Conservation (phyloP, 768 basidiomycete genomes). For the Boletus tomentosulus region DNA sequence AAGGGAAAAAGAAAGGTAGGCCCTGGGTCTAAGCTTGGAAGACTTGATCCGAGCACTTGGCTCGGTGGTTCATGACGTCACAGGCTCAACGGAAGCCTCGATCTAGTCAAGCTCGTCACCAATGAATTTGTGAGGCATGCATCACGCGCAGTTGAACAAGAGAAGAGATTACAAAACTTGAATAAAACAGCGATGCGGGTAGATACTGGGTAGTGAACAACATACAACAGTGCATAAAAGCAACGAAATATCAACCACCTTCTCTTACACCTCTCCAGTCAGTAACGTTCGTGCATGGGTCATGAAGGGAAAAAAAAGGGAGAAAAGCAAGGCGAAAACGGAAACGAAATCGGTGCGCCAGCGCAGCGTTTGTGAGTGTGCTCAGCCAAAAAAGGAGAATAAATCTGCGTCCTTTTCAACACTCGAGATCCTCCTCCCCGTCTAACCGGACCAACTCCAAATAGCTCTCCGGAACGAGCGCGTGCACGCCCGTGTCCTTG, state of each 20-base stretch:
- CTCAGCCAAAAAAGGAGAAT: no score
- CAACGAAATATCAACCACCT: not conserved
- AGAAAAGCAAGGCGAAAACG: not conserved
- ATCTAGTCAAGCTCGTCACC: no score
- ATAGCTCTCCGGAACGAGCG: slow-evolving; percentile 78
- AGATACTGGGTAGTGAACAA: slow-evolving; percentile 2
- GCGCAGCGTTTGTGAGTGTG: slow-evolving; percentile 6
- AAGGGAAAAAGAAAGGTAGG: no score
- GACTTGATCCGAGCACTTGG: not conserved
- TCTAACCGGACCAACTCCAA: slow-evolving; percentile 51
- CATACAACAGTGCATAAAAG: slow-evolving; percentile 18
- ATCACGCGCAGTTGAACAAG: not conserved
- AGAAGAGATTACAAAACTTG: not conserved
- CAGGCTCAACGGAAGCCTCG: no score
- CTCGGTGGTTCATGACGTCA: not conserved
- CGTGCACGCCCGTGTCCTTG: slow-evolving; percentile 46
- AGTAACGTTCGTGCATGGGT: not conserved
- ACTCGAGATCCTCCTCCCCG: slow-evolving; percentile 14
- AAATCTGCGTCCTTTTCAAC: not conserved
- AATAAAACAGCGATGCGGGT: not conserved
- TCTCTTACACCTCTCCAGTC: not conserved
- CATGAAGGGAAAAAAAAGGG: not conserved
- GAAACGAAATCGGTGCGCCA: slow-evolving; percentile 7
- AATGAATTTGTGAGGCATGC: no score
- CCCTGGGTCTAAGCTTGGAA: not conserved